Evolutionary conservation across 768 basidiomycete species (phyloP).

Genomic region (Galerina marginata): DNA sequence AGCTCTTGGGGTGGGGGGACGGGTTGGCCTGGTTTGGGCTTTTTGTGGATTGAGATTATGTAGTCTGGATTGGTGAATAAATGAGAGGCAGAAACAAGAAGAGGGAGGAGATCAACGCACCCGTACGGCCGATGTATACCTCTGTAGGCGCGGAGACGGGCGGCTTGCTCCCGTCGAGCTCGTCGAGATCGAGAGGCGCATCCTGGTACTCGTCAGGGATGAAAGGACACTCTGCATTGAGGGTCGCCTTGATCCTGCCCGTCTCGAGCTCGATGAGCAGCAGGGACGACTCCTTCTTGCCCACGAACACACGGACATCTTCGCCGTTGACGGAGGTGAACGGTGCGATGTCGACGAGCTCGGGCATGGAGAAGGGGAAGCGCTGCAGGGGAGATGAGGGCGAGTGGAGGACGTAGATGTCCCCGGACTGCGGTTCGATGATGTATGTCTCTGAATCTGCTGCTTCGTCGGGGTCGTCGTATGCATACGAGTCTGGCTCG

Average conservation of each 20-base stretch:
- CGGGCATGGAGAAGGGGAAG: conserved; percentile 89
- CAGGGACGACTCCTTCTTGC: conserved; percentile 87
- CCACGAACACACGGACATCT: conserved; percentile 80
- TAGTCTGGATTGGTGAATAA: conserved; percentile 65
- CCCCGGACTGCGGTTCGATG: conserved; percentile 93
- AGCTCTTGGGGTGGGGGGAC: conserved; percentile 73
- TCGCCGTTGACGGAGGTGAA: conserved; percentile 72
- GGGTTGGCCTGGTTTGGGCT: conserved; percentile 39
- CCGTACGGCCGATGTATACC: conserved; percentile 57
- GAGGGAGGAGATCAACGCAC: no score
- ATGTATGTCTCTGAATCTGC: conserved; percentile 74
- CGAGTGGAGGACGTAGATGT: conserved; percentile 84
- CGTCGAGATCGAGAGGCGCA: conserved; percentile 47
- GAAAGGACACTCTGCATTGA: conserved; percentile 74
- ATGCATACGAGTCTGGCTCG: conserved; percentile 50
- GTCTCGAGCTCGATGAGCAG: conserved; percentile 71
- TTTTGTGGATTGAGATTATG: conserved; percentile 81
- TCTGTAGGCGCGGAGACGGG: conserved; percentile 45
- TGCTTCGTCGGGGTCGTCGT: conserved; percentile 51
- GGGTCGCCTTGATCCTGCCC: conserved; percentile 75
- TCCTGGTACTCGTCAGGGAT: conserved; percentile 70
- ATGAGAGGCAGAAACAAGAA: no score
- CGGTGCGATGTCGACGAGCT: conserved; percentile 90
- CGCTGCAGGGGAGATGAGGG: conserved; percentile 77
- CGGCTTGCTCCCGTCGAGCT: conserved; percentile 48